Percentiles rank a stretch among this genome's conserved stretches.
phyloP scores from a whole-genome alignment of 306 rosid species.

The Cucurbita ficifolia region DNA sequence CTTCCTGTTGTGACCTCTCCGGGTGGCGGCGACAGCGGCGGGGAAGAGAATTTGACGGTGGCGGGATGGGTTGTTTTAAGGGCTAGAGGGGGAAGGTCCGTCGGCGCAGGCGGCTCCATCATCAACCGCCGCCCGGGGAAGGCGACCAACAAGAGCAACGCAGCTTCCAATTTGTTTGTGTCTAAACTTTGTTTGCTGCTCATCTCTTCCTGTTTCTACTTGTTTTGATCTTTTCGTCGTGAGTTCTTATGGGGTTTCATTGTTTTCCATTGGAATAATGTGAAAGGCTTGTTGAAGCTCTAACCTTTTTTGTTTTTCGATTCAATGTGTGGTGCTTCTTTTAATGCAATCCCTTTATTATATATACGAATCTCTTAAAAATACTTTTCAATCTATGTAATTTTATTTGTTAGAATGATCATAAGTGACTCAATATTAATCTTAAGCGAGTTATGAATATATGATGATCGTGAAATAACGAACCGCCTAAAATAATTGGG shows the following conservation, averaged over 20 bases:
- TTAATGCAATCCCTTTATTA: neutral
- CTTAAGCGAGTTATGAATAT: too few relatives aligned
- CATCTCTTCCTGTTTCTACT: neutral
- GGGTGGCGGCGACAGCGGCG: neutral
- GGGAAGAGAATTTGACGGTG: neutral
- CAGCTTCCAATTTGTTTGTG: neutral
- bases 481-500: too few relatives aligned
- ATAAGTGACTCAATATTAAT: too few relatives aligned
- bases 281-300: neutral
- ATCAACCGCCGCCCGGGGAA: neutral
- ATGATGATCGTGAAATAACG: too few relatives aligned
- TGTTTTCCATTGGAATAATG: neutral
- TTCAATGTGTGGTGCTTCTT: neutral
- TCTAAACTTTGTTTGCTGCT: neutral
- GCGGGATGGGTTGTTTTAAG: neutral
- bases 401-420: too few relatives aligned
- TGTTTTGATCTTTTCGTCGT: neutral
- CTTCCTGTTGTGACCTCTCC: neutral
- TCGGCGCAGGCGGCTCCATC: neutral
- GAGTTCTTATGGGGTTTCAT: neutral
- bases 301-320: neutral
- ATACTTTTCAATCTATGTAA: too few relatives aligned
- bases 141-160: neutral
- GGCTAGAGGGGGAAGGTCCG: neutral
- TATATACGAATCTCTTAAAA: too few relatives aligned